Evolutionary conservation across 495 filamentous ascomycete species (phyloP), one percentile per base, ranked within the genome.

Genomic region (Daldinia loculata): DNA sequence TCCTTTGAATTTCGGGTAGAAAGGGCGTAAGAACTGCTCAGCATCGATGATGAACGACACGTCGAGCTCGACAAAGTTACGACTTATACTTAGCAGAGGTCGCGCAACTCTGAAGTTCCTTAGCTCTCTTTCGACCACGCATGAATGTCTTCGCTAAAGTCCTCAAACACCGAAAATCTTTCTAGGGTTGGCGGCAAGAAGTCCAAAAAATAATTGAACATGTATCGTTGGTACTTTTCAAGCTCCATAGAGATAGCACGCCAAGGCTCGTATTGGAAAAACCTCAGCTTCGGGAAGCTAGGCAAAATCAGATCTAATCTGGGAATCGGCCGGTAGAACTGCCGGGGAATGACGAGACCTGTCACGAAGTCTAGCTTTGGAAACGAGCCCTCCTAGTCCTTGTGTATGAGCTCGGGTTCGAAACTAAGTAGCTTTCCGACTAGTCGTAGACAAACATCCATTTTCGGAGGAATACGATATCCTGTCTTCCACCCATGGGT

Each of bases 221-320:
- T 34, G 3, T 0, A 11, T 34, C 11, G 9, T 3, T 34, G 11
- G 32, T 34, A 34, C 32, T 3, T 2, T 12, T 34, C 9, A 34
- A 34, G 6, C 32, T 34, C 32, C 32, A 34, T 12, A 34, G 32
- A 34, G 32, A 34, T 34, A 12, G 32, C 6, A 6, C 17, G 43
- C 63, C 63, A 66, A 6, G 55, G 43, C 24, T 59, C 55, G n/a
- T 66, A 52, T 41, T 43, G 19, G 3, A 58, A 30, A 15, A 7
- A 27, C 3, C 24, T 11, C 19, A 60, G 22, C 0, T 34, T 53
- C 14, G 56, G 63, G 5, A 59, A 36, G 43, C 63, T 67, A 2
- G 4, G 11, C 3, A 67, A n/a, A 9, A 67, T 60, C 0, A 60
- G 1, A 9, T 53, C 45, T 4, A 59, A n/a, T n/a, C 30, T 30